phyloP scores from a whole-genome alignment of 2,329 filamentous ascomycete species.

The Colletotrichum coccodes region DNA sequence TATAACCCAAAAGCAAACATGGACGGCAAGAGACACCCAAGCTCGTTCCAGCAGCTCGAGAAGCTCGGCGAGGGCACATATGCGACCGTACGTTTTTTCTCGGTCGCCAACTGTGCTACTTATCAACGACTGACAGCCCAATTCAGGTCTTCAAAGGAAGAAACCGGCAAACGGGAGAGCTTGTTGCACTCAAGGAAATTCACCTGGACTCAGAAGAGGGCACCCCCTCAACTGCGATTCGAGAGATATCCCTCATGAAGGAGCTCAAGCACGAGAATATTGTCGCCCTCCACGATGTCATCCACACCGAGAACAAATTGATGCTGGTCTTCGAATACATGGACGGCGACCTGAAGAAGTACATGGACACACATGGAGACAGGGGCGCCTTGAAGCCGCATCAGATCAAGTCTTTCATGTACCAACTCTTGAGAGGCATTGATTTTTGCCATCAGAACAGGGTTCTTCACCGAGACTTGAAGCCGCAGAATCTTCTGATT shows the following conservation, averaged over 20 bases:
- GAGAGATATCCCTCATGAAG: slow-evolving; percentile 99
- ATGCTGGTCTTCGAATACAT: slow-evolving; percentile 99
- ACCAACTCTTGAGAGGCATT: slow-evolving; percentile 93
- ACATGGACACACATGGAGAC: slow-evolving; percentile 95
- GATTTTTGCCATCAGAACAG: slow-evolving; percentile 98
- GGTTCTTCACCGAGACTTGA: slow-evolving; percentile 93
- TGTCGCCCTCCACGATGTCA: slow-evolving; percentile 96
- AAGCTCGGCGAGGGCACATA: slow-evolving; percentile 99
- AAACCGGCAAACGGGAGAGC: slow-evolving; percentile 95
- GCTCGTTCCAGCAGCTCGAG: slow-evolving; percentile 98
- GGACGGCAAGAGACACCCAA: slow-evolving; percentile 93
- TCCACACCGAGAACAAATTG: slow-evolving; percentile 99
- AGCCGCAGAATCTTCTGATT: slow-evolving; percentile 96
- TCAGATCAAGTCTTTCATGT: slow-evolving; percentile 99
- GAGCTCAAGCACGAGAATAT: slow-evolving; percentile 99
- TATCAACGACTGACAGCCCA: neutral
- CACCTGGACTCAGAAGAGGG: slow-evolving; percentile 99
- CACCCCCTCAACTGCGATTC: slow-evolving; percentile 95
- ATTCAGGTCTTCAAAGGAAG: slow-evolving; percentile 95
- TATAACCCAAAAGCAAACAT: slow-evolving; percentile 58
- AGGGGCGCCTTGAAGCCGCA: slow-evolving; percentile 87
- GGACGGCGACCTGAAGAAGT: slow-evolving; percentile 98
- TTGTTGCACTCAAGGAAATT: slow-evolving; percentile 97
- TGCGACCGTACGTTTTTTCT: slow-evolving; percentile 78
- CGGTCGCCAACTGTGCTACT: neutral